These are phyloP conservation scores for Xylaria flabelliformis DNA, from an alignment of 495 filamentous ascomycete genomes.

Conservation along the genomic window DNA sequence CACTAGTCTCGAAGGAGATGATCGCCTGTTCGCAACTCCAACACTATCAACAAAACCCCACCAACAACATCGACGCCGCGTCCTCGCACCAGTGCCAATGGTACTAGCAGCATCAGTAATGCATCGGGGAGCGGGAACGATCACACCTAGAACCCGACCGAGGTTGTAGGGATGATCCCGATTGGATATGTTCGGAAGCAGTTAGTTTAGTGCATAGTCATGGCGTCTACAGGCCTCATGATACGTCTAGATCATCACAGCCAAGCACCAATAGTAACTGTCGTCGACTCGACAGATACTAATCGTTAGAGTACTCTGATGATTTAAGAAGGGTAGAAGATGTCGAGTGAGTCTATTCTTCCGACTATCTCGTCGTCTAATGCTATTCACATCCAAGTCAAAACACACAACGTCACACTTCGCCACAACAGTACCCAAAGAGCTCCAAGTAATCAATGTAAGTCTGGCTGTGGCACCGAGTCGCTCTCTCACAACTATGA, in stretches of 20 bases:
- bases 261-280: conserved; percentile 4
- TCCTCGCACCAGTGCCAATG: not conserved
- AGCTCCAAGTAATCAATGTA: conserved; percentile 1
- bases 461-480: not conserved
- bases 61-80: conserved; percentile 6
- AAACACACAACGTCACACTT: conserved; percentile 2
- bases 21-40: conserved; percentile 6
- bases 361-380: not conserved
- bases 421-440: not conserved
- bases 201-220: not conserved
- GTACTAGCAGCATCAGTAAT: not conserved
- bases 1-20: not conserved
- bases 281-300: not conserved
- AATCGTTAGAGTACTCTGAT: not conserved
- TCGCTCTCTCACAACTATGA: not conserved
- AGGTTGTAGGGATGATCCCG: not conserved
- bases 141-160: not conserved
- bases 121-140: conserved; percentile 9
- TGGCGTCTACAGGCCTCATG: conserved; percentile 6
- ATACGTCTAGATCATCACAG: not conserved
- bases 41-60: conserved; percentile 5
- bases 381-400: not conserved
- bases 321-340: not conserved
- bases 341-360: not conserved
- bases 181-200: not conserved